A percentile compares a stretch with the other conserved stretches of the same genome.
These are phyloP conservation scores for Mesembryanthemum crystallinum DNA, from an alignment of 148 eudicot species.

Conservation along the genomic window DNA sequence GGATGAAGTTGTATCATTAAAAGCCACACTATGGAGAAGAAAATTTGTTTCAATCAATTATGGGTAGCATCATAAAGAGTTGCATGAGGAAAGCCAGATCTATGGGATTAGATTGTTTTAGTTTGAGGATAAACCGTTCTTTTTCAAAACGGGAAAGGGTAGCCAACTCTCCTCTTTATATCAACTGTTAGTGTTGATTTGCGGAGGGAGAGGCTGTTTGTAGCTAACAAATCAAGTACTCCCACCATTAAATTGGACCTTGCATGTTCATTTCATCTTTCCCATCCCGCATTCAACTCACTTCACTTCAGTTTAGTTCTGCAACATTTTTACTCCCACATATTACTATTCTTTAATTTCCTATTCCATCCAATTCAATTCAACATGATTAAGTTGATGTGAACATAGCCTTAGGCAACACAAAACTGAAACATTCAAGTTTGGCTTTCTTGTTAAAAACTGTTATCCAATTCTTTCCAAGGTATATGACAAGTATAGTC, in stretches of 20 bases:
- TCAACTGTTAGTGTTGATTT: neutral
- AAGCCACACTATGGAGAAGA: neutral
- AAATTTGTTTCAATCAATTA: neutral
- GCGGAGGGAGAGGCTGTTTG: neutral
- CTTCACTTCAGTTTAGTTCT: too few relatives aligned
- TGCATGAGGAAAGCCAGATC: neutral
- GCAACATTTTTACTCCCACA: too few relatives aligned
- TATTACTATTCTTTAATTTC: too few relatives aligned
- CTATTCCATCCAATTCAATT: too few relatives aligned
- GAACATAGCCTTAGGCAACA: too few relatives aligned
- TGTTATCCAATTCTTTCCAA: neutral
- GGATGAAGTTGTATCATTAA: neutral
- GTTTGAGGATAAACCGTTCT: neutral
- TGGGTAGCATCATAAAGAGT: neutral
- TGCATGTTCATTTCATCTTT: too few relatives aligned
- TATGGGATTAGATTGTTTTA: neutral
- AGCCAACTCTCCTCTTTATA: neutral
- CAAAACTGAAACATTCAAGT: neutral
- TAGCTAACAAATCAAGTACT: neutral
- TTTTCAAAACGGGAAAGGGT: too few relatives aligned
- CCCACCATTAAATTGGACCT: neutral
- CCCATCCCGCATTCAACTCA: too few relatives aligned
- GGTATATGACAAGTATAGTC: neutral
- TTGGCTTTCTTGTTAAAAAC: neutral
- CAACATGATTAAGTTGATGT: too few relatives aligned